Evolutionary conservation across 2,329 filamentous ascomycete genomes (phyloP).

Genomic region (Ascomycota sp.): DNA sequence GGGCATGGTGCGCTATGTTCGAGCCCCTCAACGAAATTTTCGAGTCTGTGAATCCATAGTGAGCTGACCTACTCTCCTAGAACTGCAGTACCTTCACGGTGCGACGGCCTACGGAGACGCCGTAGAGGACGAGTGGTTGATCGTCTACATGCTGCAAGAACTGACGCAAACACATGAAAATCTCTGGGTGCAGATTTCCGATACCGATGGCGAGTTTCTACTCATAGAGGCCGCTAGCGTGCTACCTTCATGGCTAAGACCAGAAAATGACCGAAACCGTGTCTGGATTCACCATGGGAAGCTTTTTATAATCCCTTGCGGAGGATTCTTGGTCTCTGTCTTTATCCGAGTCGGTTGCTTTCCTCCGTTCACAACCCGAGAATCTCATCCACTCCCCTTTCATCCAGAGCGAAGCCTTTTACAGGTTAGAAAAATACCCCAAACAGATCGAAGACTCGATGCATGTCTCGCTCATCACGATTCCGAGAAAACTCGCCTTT

Average conservation of each 20-base stretch:
- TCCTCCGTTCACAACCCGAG: slow-evolving; percentile 34
- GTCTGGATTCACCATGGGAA: slow-evolving; percentile 73
- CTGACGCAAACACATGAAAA: slow-evolving; percentile 53
- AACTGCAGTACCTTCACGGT: slow-evolving; percentile 46
- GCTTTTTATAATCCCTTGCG: slow-evolving; percentile 50
- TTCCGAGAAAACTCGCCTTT: slow-evolving; percentile 67
- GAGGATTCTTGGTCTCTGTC: slow-evolving; percentile 30
- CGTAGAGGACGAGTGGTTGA: slow-evolving; percentile 91
- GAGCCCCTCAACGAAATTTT: no score
- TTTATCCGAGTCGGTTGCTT: slow-evolving; percentile 40
- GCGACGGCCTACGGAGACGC: slow-evolving; percentile 80
- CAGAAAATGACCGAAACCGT: slow-evolving; percentile 70
- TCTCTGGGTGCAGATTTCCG: slow-evolving; percentile 65
- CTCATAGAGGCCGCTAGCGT: slow-evolving; percentile 82
- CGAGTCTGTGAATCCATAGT: neutral
- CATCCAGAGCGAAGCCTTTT: slow-evolving; percentile 79
- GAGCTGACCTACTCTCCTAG: neutral
- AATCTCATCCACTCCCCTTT: slow-evolving; percentile 49
- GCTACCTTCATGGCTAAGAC: slow-evolving; percentile 76
- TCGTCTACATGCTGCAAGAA: slow-evolving; percentile 74
- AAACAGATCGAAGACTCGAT: slow-evolving; percentile 49
- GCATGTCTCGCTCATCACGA: slow-evolving; percentile 55
- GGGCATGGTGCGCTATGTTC: slow-evolving; percentile 26
- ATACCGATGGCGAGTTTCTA: slow-evolving; percentile 88
- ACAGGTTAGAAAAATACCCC: slow-evolving; percentile 70